A percentile compares a stretch with the other conserved stretches of the same genome.
Conservation (phyloP, 1,284 basidiomycete genomes). For the Cystobasidiaceae sp. region DNA sequence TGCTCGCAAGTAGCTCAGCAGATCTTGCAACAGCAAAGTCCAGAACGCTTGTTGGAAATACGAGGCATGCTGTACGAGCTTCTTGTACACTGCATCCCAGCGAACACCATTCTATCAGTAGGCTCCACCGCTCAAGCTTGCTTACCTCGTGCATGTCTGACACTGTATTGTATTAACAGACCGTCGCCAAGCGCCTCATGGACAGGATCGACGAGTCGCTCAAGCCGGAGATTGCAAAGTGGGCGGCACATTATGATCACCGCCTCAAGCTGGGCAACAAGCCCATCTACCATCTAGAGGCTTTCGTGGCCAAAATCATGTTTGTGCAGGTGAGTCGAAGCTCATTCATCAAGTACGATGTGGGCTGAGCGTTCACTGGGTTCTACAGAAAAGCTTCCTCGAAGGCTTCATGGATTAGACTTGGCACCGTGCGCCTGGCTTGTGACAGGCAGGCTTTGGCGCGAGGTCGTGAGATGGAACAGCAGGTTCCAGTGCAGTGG, state of each 20-base stretch:
- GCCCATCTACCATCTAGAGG: conserved; percentile 89
- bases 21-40: conserved; percentile 89
- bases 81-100: conserved; percentile 95
- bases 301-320: conserved; percentile 45
- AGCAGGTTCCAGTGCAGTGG: background rate
- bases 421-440: background rate
- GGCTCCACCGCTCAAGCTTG: background rate
- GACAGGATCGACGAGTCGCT: conserved; percentile 79
- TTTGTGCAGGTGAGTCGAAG: conserved; percentile 10
- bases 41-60: conserved; percentile 83
- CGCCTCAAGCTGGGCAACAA: conserved; percentile 85
- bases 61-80: conserved; percentile 91
- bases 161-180: conserved; percentile 52
- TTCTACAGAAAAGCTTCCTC: conserved; percentile 25
- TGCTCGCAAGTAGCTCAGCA: conserved; percentile 87
- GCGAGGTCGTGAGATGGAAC: too few species aligned
- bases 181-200: conserved; percentile 77
- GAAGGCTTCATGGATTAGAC: conserved; percentile 26
- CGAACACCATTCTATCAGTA: conserved; percentile 82
- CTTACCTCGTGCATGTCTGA: background rate
- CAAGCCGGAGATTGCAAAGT: conserved; percentile 87
- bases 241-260: conserved; percentile 92
- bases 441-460: too few species aligned
- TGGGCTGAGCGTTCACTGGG: background rate
- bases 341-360: background rate